Evolutionary conservation across 352 stramenopile species (phyloP).

Genomic region (Pythium aristosporum): DNA sequence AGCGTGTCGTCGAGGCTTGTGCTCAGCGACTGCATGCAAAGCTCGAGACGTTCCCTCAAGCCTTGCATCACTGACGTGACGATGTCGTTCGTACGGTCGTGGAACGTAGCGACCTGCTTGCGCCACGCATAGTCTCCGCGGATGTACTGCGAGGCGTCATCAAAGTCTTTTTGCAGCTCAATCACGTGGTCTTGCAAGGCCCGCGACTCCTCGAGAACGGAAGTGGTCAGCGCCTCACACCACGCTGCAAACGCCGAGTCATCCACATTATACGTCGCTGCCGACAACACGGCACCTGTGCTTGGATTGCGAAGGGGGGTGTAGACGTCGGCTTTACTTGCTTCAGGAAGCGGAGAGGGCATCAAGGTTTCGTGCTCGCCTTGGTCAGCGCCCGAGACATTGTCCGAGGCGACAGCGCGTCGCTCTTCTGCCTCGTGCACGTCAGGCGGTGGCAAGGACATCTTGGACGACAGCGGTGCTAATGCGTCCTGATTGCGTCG

Average conservation of each 20-base stretch:
- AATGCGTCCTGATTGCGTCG: neutral
- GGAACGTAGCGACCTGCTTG: constrained; percentile 47
- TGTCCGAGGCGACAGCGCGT: neutral
- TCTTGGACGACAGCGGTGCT: neutral
- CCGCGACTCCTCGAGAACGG: constrained; percentile 27
- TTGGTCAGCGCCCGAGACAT: neutral
- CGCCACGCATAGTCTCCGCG: constrained; percentile 63
- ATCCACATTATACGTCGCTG: constrained; percentile 12
- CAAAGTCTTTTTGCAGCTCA: constrained; percentile 47
- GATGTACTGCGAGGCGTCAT: constrained; percentile 55
- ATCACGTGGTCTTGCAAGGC: constrained; percentile 35
- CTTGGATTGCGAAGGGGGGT: neutral
- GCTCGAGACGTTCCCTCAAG: constrained; percentile 28
- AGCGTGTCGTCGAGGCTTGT: constrained; percentile 42
- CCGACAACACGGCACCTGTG: constrained; percentile 3
- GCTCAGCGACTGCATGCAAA: constrained; percentile 34
- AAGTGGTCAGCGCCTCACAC: constrained; percentile 35
- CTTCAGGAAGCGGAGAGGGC: neutral
- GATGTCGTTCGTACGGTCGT: constrained; percentile 48
- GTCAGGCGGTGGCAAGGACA: neutral
- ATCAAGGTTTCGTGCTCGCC: neutral
- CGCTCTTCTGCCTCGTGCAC: neutral
- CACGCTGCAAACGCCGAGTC: constrained; percentile 36
- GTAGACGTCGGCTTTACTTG: neutral
- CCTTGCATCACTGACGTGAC: constrained; percentile 28